phyloP scores from a whole-genome alignment of 73 alveolate genomes.

The Paramecium biaurelia region DNA sequence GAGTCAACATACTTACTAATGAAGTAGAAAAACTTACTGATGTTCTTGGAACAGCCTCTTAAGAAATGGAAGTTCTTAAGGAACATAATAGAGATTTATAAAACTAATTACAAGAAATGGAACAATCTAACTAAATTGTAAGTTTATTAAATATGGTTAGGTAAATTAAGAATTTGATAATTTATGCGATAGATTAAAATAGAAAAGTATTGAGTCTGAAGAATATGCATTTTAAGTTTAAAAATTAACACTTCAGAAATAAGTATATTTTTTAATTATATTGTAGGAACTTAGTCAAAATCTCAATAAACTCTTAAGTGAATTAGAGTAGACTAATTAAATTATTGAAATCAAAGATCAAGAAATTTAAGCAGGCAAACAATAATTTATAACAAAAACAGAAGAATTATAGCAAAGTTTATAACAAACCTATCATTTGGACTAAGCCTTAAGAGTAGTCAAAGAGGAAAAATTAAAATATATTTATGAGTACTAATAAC shows the following conservation, averaged over 20 bases:
- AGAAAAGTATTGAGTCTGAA: slow-evolving; percentile 18
- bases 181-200: neutral
- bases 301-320: neutral
- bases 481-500: neutral
- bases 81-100: neutral
- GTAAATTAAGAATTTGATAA: slow-evolving; percentile 12
- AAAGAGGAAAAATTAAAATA: slow-evolving; percentile 39
- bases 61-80: slow-evolving; percentile 2
- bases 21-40: slow-evolving; percentile 49
- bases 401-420: neutral
- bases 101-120: neutral
- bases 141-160: neutral
- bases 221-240: neutral
- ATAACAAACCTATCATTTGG: slow-evolving; percentile 3
- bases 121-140: neutral
- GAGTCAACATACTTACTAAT: slow-evolving; percentile 22
- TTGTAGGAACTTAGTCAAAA: neutral
- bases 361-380: neutral
- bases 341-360: neutral
- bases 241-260: neutral
- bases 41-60: neutral
- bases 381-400: slow-evolving; percentile 11
- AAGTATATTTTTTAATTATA: neutral
- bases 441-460: neutral
- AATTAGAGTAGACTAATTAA: neutral